Percentiles rank a stretch among this genome's conserved stretches.
These are phyloP conservation scores for Talaromyces islandicus DNA, from an alignment of 2,329 filamentous ascomycete genomes.

Conservation along the genomic window DNA sequence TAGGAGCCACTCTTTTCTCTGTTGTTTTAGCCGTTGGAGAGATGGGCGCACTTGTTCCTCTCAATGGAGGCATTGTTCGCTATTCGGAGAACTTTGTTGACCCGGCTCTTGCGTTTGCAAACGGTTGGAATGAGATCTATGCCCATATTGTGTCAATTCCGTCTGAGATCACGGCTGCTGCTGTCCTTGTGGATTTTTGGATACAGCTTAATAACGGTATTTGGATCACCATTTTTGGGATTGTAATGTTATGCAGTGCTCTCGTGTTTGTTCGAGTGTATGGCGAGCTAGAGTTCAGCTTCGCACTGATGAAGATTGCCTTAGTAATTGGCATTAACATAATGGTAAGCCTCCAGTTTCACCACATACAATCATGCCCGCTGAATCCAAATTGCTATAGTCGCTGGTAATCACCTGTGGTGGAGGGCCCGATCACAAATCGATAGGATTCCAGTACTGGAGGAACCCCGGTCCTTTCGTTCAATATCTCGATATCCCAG, in stretches of 20 bases:
- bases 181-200: constrained; percentile 61
- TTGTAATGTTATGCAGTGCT: constrained; percentile 50
- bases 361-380: not conserved
- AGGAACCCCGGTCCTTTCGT: constrained; percentile 44
- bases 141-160: constrained; percentile 41
- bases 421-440: constrained; percentile 42
- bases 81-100: constrained; percentile 39
- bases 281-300: constrained; percentile 51
- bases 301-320: constrained; percentile 46
- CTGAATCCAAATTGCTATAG: not conserved
- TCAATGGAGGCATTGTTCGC: constrained; percentile 38
- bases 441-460: constrained; percentile 50
- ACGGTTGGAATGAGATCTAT: constrained; percentile 45
- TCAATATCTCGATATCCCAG: constrained; percentile 40
- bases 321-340: constrained; percentile 48
- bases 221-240: constrained; percentile 53
- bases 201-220: constrained; percentile 38
- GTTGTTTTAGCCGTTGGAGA: constrained; percentile 42
- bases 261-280: constrained; percentile 45
- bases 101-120: constrained; percentile 36
- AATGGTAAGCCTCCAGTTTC: constrained; percentile 25
- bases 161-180: constrained; percentile 60
- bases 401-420: constrained; percentile 51
- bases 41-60: constrained; percentile 36
- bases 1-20: constrained; percentile 41